Evolutionary conservation across 1,139 yeast species (phyloP).

Genomic region (Taiozyma onychis): DNA sequence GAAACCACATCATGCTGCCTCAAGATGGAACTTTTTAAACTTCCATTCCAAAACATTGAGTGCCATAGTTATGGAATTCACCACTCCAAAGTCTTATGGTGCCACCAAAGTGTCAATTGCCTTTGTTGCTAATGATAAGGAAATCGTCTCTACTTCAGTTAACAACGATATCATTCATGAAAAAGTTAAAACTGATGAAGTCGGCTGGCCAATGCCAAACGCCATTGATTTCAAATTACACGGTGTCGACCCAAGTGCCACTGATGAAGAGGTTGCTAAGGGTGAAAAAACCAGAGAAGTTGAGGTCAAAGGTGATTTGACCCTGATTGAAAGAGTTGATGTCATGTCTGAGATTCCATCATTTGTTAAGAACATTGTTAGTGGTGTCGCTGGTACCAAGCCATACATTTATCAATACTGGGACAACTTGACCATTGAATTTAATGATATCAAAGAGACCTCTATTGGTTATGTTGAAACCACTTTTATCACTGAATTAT

Average conservation of each 20-base stretch:
- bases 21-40: constrained; percentile 90
- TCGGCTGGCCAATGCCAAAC: constrained; percentile 90
- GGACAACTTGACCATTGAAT: constrained; percentile 40
- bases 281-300: constrained; percentile 34
- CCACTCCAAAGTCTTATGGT: constrained; percentile 89
- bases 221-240: constrained; percentile 53
- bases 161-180: constrained; percentile 62
- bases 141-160: constrained; percentile 59
- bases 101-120: constrained; percentile 78
- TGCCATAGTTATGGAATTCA: constrained; percentile 90
- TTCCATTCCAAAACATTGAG: constrained; percentile 74
- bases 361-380: constrained; percentile 87
- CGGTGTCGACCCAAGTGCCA: constrained; percentile 40
- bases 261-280: constrained; percentile 32
- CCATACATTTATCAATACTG: constrained; percentile 93
- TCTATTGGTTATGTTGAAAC: constrained; percentile 81
- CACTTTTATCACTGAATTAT: constrained; percentile 57
- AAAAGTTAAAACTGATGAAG: constrained; percentile 58
- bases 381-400: constrained; percentile 92
- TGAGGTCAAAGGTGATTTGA: constrained; percentile 48
- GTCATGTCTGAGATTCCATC: constrained; percentile 97
- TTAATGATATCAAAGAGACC: constrained; percentile 39
- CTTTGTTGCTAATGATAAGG: constrained; percentile 58
- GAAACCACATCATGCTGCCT: constrained; percentile 99
- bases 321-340: constrained; percentile 83